These are phyloP conservation scores for Croton setiger DNA, from an alignment of 441 rosid genomes.

Conservation along the genomic window DNA sequence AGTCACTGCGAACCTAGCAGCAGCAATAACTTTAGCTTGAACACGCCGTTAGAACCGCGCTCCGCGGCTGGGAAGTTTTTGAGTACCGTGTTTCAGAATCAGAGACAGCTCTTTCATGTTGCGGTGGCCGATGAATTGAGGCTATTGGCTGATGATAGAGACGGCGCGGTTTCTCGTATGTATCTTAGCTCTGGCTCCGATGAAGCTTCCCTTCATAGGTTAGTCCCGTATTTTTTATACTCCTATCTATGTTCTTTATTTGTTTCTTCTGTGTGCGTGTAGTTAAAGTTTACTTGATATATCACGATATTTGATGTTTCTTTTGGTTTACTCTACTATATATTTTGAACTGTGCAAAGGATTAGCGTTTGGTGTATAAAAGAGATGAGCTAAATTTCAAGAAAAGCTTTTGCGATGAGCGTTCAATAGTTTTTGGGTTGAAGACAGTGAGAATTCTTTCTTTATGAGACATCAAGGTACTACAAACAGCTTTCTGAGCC, in stretches of 20 bases:
- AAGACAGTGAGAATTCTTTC: background rate
- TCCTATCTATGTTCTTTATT: background rate
- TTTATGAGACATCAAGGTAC: background rate
- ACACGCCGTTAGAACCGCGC: constrained; percentile 71
- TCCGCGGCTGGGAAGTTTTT: constrained; percentile 64
- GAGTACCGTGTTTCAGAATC: constrained; percentile 62
- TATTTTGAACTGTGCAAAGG: no score
- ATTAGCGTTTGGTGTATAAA: no score
- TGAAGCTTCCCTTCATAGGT: constrained; percentile 81
- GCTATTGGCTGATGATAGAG: constrained; percentile 54
- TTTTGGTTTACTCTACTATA: background rate
- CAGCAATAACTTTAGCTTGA: constrained; percentile 45
- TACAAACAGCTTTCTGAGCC: background rate
- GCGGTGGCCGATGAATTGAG: constrained; percentile 74
- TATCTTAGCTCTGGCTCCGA: constrained; percentile 55
- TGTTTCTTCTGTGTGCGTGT: background rate
- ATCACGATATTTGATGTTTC: background rate
- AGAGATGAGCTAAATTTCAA: no score
- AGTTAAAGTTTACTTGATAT: no score
- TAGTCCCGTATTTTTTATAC: background rate
- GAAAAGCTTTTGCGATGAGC: no score
- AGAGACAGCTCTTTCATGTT: constrained; percentile 62
- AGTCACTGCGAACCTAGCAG: constrained; percentile 72
- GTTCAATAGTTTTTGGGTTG: no score
- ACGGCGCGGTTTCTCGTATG: constrained; percentile 59